A percentile compares a stretch with the other conserved stretches of the same genome.
Conservation (phyloP, 345 rosid species). For the Euphorbia tirucalli region DNA sequence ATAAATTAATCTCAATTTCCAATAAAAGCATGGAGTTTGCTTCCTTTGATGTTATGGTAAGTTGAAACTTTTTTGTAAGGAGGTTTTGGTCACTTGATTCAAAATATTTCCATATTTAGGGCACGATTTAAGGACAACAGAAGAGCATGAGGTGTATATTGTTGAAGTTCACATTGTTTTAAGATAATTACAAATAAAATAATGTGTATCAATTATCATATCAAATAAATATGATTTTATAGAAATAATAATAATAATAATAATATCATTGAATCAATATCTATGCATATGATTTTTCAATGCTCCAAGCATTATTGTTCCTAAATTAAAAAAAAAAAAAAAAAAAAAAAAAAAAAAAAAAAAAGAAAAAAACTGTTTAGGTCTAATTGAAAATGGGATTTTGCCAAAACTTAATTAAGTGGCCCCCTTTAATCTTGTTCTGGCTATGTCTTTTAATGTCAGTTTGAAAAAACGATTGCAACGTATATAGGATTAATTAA, state of each 20-base stretch:
- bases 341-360: too few relatives aligned
- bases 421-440: conserved; percentile 6
- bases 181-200: not conserved
- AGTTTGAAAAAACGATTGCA: conserved; percentile 14
- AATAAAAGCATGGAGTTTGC: not conserved
- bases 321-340: too few relatives aligned
- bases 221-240: too few relatives aligned
- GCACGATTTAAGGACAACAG: conserved; percentile 30
- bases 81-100: conserved; percentile 8
- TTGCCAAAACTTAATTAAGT: not conserved
- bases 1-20: conserved; percentile 4
- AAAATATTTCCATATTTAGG: conserved; percentile 6
- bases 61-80: not conserved
- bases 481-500: too few relatives aligned
- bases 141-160: conserved; percentile 24
- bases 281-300: not conserved
- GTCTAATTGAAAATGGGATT: not conserved
- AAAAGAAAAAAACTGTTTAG: too few relatives aligned
- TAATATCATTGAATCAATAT: too few relatives aligned
- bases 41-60: not conserved
- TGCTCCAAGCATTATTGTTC: too few relatives aligned
- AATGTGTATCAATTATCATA: not conserved
- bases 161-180: not conserved
- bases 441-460: conserved; percentile 12
- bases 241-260: too few relatives aligned